Evolutionary conservation across 192 early-diverging fungal genomes (phyloP), one percentile per base, ranked within the genome.

Genomic region (Oehlia diaphana): DNA sequence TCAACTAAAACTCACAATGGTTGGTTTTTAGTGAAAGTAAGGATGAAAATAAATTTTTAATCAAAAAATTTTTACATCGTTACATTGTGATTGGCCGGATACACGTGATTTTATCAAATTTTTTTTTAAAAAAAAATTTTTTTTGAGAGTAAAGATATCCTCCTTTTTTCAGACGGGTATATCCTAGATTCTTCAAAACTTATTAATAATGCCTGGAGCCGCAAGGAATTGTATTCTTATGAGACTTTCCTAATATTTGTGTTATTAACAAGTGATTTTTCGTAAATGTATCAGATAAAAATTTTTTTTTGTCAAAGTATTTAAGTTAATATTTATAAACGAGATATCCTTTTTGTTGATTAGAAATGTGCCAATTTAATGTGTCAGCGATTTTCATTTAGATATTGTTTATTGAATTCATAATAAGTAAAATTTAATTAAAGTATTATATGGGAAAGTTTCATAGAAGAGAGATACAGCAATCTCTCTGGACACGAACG

Each of bases 401-500:
- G 35, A 35, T 68, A 31, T 65, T 7, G 3, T 5, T 28, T 42
- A 42, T 42, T 7, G 39, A 42, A 0, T 42, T 42, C 5, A 42
- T 42, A 7, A 42, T 42, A 42, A 42, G 37, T 39, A 42, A 42
- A 42, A 4, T 42, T 42, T 42, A 42, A 42, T 42, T 42, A 39
- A 33, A 28, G 14, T 61, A 28, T 61, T 35, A 37, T 74, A 8
- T 53, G 9, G 49, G 19, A 58, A 74, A 62, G 37, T 53, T 63
- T 44, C 21, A 64, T 63, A 74, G 33, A 79, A 71, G 39, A 76
- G 78, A 78, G 68, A 62, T 53, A 62, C 50, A 74, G 73, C 73
- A 74, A 74, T 33, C 86, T 87, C 86, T 87, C 86, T 86, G 86
- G 86, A 85, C 82, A 87, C 84, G 86, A 85, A 87, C 86, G 86